Base-by-base conservation (phyloP, 768 basidiomycete genomes). In the Lactarius deliciosus region DNA sequence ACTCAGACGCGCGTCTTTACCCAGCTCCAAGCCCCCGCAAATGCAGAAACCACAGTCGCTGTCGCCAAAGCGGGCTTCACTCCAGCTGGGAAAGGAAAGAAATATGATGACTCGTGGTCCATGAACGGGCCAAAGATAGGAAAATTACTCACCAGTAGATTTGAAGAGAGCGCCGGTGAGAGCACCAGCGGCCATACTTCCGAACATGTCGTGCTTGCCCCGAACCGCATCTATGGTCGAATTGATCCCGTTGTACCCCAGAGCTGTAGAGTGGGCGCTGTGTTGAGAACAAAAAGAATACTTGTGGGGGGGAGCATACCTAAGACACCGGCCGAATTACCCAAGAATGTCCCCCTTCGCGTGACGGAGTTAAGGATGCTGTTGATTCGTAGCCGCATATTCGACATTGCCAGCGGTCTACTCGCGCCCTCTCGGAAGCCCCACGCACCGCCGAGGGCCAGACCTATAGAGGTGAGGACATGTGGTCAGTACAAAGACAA, bases 301-400 rank as follows among this genome's bases (percentile, higher is more conserved):
- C 77, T 68, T 72, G 70, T 66, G 74, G 70, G 68, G 68, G 70
- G 76, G 74, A 70, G 76, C 85, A 92, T 78, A 98, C 97, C 97
- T 69, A 98, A 82, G 69, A 98, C 92, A 76, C 97, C 97, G 76
- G 96, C 92, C 74, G 94, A 97, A 82, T 98, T 99, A 74, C 95
- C 97, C 79, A 97, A 89, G 80, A 96, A 97, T 56, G 94, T 96
- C 38, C 97, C 97, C 79, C 97, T 86, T 80, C 96, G 83, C 68
- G 97, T 98, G 76, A 96, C 87, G 75, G 94, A 92, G 83, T 98
- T 99, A 72, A 99, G 85, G 68, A 99, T 80, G 76, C 94, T 96
- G 80, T 98, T 99, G 81, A 98, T 89, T 82, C 97, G 89, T 77
- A 99, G 80, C 73, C 94, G 84, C 65, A 87, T 76, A 78, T 92